Conservation (phyloP, 164 flowering plant genomes). For the Buxus sempervirens region DNA sequence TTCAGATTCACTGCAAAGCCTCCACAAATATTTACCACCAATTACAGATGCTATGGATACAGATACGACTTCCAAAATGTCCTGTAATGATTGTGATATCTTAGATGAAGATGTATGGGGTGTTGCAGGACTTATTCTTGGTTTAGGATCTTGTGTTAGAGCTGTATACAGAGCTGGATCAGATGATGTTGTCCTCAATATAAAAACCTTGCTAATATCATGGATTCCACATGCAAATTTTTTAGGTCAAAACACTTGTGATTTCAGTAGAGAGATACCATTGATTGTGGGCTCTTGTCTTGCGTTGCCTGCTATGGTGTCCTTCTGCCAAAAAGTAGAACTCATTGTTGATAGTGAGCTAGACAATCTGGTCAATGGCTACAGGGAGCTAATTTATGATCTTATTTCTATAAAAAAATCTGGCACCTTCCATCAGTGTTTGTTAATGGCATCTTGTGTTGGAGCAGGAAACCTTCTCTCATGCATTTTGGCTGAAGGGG, state of each 20-base stretch:
- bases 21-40: conserved; percentile 35
- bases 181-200: conserved; percentile 53
- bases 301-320: conserved; percentile 65
- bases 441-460: conserved; percentile 75
- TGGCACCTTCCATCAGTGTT: conserved; percentile 52
- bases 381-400: conserved; percentile 58
- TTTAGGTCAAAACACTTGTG: conserved; percentile 15
- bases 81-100: conserved; percentile 24
- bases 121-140: conserved; percentile 76
- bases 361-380: conserved; percentile 51
- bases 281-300: conserved; percentile 78
- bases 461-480: conserved; percentile 88
- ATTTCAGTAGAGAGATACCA: conserved; percentile 21
- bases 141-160: conserved; percentile 61
- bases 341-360: conserved; percentile 57
- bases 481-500: conserved; percentile 66
- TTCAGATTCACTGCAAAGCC: conserved; percentile 38
- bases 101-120: conserved; percentile 89
- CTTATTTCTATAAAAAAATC: conserved; percentile 51
- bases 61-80: conserved; percentile 22
- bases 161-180: conserved; percentile 68
- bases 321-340: conserved; percentile 74
- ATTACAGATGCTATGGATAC: conserved; percentile 20
- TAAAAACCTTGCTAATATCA: conserved; percentile 57
- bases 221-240: conserved; percentile 57